Conservation (phyloP, 352 stramenopile genomes). For the Blastocystis sp. region DNA sequence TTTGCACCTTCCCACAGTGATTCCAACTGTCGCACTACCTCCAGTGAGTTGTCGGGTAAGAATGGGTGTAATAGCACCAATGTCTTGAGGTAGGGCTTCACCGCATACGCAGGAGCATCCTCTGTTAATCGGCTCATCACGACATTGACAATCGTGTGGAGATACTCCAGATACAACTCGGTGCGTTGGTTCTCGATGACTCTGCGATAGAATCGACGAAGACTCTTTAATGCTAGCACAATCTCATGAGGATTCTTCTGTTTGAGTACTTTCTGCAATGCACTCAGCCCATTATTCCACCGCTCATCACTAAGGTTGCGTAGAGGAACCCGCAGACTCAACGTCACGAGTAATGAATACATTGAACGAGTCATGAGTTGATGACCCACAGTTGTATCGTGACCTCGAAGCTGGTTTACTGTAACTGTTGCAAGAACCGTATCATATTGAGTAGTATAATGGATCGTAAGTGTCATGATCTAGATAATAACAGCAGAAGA, state of each 20-base stretch:
- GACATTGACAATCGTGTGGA: background rate
- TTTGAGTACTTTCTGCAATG: background rate
- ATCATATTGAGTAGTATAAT: background rate
- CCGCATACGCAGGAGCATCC: background rate
- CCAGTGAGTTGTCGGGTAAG: background rate
- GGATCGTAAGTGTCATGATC: background rate
- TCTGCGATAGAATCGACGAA: background rate
- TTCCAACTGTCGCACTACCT: background rate
- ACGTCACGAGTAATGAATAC: background rate
- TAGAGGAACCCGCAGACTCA: background rate
- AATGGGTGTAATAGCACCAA: background rate
- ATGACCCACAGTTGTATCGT: background rate
- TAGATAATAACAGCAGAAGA: background rate
- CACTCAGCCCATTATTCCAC: background rate
- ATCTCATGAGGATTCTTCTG: background rate
- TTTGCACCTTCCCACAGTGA: background rate
- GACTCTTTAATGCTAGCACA: background rate
- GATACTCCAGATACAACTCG: background rate
- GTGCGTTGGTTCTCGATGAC: background rate
- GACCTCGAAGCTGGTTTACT: background rate
- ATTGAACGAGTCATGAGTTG: background rate
- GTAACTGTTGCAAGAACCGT: background rate
- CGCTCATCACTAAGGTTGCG: background rate
- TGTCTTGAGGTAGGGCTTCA: constrained; percentile 32
- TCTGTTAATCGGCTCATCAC: background rate